phyloP scores from a whole-genome alignment of 768 basidiomycete species.

The Rhizopogon rudus region DNA sequence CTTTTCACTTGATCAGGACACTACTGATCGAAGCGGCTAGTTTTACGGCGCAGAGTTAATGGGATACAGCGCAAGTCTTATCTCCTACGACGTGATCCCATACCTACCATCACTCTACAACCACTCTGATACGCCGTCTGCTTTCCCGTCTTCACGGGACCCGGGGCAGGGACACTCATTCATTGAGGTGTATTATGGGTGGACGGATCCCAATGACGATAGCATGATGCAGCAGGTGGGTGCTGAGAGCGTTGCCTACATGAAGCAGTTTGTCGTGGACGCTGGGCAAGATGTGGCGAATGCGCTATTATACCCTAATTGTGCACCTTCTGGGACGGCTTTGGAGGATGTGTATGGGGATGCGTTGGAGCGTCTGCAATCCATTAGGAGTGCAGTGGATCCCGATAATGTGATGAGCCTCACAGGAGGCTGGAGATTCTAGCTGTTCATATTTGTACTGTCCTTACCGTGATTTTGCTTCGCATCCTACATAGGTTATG shows the following conservation, averaged over 20 bases:
- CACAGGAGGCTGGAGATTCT: constrained; percentile 59
- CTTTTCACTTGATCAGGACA: not conserved
- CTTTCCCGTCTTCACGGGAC: constrained; percentile 39
- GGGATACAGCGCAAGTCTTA: not conserved
- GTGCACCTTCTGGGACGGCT: constrained; percentile 50
- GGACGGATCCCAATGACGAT: constrained; percentile 33
- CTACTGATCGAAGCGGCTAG: not conserved
- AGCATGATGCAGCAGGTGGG: constrained; percentile 35
- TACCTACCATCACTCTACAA: constrained; percentile 40
- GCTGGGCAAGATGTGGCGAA: constrained; percentile 35
- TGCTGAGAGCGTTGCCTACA: constrained; percentile 32
- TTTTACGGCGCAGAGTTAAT: constrained; percentile 6
- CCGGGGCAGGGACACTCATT: constrained; percentile 33
- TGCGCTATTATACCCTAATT: constrained; percentile 55
- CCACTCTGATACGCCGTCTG: constrained; percentile 33
- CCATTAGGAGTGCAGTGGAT: constrained; percentile 44
- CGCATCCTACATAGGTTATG: too few species aligned
- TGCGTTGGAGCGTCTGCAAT: constrained; percentile 37
- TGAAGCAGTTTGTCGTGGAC: constrained; percentile 32
- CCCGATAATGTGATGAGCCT: constrained; percentile 61
- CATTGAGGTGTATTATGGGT: constrained; percentile 44
- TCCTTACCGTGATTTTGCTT: too few species aligned
- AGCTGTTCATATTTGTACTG: not conserved
- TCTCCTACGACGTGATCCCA: constrained; percentile 37
- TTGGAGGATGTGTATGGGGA: constrained; percentile 46